Evolutionary conservation across 257 asterid genomes (phyloP), one percentile per base, ranked within the genome.

Genomic region (Fraxinus pennsylvanica): DNA sequence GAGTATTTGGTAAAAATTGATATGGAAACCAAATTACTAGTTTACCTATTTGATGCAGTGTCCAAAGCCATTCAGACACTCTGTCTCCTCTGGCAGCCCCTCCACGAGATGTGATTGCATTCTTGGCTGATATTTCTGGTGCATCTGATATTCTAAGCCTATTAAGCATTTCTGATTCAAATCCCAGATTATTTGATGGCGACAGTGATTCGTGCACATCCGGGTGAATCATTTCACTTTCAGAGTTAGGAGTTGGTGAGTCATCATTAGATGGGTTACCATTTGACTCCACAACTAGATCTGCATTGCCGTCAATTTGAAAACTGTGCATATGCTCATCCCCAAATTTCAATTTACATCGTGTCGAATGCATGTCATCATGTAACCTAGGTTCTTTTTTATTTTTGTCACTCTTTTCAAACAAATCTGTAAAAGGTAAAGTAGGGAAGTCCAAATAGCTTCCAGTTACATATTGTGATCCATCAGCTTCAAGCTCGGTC

Each of bases 61-160:
- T 93, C 99, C 99, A 95, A 74, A 93, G 99, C 99, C 99, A 95
- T 84, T 95, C 97, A 35, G 99, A 91, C 68, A 89, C 96, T 86
- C 88, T 92, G 74, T 90, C 97, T 72, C 88, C 97, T 75, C 87
- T 80, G 52, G 85, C 76, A 83, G 85, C 81, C 84, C 85, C 91
- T 74, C 82, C 92, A 73, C 88, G 92, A 78, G 96, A 84, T 75
- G 87, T 63, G 75, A 84, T 82, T 54, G 77, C 84, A 85, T 79
- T 81, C n/a, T 75, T 72, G 73, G 81, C 68, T 59, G 94, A 83
- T 75, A 86, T 82, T 79, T 85, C 90, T n/a, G 93, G 93, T 78
- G 85, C 86, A 80, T 91, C 96, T 72, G 97, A 85, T 85, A 91
- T 86, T 80, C 87, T 84, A 84, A 89, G 86, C 67, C 86, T 79